These are phyloP conservation scores for Triglochin maritima DNA, from an alignment of 106 monocot genomes.

Conservation along the genomic window DNA sequence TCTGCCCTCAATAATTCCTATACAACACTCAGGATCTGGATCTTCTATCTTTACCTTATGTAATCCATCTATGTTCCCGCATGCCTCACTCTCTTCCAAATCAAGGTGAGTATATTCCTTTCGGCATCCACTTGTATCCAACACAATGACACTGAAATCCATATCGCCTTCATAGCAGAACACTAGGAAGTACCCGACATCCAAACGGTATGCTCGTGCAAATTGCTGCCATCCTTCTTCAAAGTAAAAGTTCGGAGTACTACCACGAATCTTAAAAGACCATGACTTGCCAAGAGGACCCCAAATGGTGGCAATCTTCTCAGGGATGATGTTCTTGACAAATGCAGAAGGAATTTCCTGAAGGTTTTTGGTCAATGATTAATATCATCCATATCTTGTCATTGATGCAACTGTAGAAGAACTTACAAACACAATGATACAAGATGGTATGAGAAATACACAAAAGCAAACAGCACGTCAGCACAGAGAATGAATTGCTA, in stretches of 20 bases:
- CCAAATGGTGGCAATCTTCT: conserved; percentile 10
- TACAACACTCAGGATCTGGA: too few species aligned
- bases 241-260: conserved; percentile 10
- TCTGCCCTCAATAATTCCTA: too few species aligned
- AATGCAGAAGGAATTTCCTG: conserved; percentile 7
- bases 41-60: too few species aligned
- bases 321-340: conserved; percentile 2
- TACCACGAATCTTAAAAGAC: conserved; percentile 10
- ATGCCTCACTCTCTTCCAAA: not conserved
- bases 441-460: not conserved
- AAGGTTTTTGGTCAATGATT: not conserved
- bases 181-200: conserved; percentile 19
- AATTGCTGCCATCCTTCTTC: conserved; percentile 24
- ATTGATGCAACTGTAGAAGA: not conserved
- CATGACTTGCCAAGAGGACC: conserved; percentile 19
- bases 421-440: not conserved
- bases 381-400: too few species aligned
- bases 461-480: not conserved
- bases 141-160: conserved; percentile 19
- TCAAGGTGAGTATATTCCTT: conserved; percentile 11
- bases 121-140: conserved; percentile 15
- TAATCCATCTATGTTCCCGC: not conserved
- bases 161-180: conserved; percentile 24
- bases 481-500: not conserved
- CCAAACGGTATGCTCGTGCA: conserved; percentile 10